Conservation (phyloP, 345 rosid species). For the Combretum micranthum region DNA sequence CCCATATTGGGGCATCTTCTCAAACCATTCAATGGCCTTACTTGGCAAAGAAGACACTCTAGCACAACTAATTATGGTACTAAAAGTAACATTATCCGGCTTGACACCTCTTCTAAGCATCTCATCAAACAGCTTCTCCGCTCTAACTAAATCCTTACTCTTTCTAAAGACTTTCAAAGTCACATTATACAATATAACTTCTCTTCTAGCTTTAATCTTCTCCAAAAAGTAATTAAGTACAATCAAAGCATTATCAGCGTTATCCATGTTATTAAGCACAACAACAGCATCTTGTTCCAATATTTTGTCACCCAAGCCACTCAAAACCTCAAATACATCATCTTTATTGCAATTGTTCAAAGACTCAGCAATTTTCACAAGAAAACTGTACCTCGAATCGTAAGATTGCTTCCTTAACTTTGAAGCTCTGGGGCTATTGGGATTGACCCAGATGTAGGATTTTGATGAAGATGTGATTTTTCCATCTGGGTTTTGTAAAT, state of each 20-base stretch:
- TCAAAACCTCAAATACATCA: conserved; percentile 34
- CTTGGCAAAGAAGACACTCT: conserved; percentile 46
- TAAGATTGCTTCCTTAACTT: conserved; percentile 50
- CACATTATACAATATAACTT: conserved; percentile 72
- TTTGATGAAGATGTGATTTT: conserved; percentile 24
- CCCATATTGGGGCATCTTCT: conserved; percentile 65
- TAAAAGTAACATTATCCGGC: conserved; percentile 72
- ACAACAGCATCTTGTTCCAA: conserved; percentile 79
- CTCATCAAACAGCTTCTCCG: conserved; percentile 66
- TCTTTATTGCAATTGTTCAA: conserved; percentile 42
- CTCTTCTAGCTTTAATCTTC: conserved; percentile 34
- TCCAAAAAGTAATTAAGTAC: conserved; percentile 42
- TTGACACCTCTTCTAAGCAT: conserved; percentile 63
- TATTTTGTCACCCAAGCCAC: conserved; percentile 39
- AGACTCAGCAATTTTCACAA: conserved; percentile 53
- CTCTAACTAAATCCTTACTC: conserved; percentile 45
- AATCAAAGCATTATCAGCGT: conserved; percentile 50
- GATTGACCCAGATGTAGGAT: conserved; percentile 74
- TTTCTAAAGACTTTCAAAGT: conserved; percentile 69
- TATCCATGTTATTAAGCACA: conserved; percentile 73
- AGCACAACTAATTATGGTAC: conserved; percentile 70
- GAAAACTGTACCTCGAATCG: conserved; percentile 72
- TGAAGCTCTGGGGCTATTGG: conserved; percentile 71
- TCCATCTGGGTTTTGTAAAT: conserved; percentile 14
- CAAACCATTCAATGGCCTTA: conserved; percentile 83